Conservation (phyloP, 306 rosid species). For the Vigna hirtella region DNA sequence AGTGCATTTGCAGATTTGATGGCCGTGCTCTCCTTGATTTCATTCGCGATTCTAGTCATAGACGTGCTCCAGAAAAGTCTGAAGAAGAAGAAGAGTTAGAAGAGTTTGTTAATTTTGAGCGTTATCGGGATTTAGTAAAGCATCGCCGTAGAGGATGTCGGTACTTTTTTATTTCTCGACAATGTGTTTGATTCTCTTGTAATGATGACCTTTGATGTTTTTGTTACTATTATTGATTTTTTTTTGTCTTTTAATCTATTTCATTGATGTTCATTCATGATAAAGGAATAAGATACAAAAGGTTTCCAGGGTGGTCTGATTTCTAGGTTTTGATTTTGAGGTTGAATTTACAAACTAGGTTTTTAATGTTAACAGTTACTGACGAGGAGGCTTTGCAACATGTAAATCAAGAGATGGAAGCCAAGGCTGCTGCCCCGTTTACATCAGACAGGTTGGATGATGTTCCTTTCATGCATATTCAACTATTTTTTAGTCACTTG, state of each 20-base stretch:
- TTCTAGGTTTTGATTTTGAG: slow-evolving; percentile 45
- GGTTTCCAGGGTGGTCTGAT: slow-evolving; percentile 28
- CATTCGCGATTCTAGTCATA: slow-evolving; percentile 78
- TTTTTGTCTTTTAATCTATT: slow-evolving; percentile 16
- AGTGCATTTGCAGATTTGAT: slow-evolving; percentile 72
- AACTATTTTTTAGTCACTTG: slow-evolving; percentile 4
- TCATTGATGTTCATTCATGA: slow-evolving; percentile 36
- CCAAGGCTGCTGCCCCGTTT: slow-evolving; percentile 78
- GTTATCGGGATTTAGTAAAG: slow-evolving; percentile 99
- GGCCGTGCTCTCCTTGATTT: slow-evolving; percentile 98
- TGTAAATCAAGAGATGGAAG: slow-evolving; percentile 93
- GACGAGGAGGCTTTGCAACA: slow-evolving; percentile 96
- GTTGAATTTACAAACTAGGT: slow-evolving; percentile 53
- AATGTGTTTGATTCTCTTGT: slow-evolving; percentile 48
- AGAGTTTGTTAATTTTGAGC: slow-evolving; percentile 99
- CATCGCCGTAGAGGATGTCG: slow-evolving; percentile 99
- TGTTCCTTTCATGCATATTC: slow-evolving; percentile 22
- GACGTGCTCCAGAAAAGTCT: slow-evolving; percentile 78
- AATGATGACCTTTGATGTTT: slow-evolving; percentile 29
- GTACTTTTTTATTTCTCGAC: slow-evolving; percentile 79
- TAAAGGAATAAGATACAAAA: slow-evolving; percentile 37
- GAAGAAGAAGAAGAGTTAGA: slow-evolving; percentile 98
- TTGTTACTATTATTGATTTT: slow-evolving; percentile 22
- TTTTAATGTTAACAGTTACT: slow-evolving; percentile 68
- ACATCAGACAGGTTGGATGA: slow-evolving; percentile 67